Conservation (phyloP, 306 rosid genomes). For the barrel medic (Medicago truncatula) region DNA sequence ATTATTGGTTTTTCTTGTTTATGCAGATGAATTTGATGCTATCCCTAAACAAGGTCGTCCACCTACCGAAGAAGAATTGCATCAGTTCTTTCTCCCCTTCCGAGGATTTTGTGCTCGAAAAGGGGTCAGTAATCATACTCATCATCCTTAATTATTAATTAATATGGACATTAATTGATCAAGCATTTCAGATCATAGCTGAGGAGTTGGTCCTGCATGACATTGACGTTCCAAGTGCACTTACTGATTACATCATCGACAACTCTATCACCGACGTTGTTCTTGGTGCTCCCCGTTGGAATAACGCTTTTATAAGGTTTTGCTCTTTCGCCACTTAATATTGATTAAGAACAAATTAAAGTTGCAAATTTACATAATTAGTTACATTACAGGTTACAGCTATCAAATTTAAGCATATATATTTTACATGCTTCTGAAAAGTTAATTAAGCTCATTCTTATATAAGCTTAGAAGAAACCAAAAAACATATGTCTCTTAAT, state of each 20-base stretch:
- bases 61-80: constrained; percentile 66
- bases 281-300: constrained; percentile 72
- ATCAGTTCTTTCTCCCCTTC: constrained; percentile 70
- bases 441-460: background rate
- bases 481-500: no score
- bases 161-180: background rate
- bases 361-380: background rate
- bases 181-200: constrained; percentile 59
- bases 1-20: background rate
- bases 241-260: constrained; percentile 47
- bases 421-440: background rate
- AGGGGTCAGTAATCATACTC: constrained; percentile 58
- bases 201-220: constrained; percentile 72
- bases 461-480: no score
- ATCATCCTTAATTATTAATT: background rate
- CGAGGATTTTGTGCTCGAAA: constrained; percentile 82
- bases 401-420: background rate
- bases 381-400: background rate
- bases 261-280: constrained; percentile 64
- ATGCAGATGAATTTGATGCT: constrained; percentile 48
- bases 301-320: constrained; percentile 58
- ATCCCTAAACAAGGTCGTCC: constrained; percentile 54
- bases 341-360: no score
- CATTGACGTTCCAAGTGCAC: constrained; percentile 67
- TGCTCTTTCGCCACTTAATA: background rate